Conservation (phyloP, 495 filamentous ascomycete species). For the Penicillium pulvis region DNA sequence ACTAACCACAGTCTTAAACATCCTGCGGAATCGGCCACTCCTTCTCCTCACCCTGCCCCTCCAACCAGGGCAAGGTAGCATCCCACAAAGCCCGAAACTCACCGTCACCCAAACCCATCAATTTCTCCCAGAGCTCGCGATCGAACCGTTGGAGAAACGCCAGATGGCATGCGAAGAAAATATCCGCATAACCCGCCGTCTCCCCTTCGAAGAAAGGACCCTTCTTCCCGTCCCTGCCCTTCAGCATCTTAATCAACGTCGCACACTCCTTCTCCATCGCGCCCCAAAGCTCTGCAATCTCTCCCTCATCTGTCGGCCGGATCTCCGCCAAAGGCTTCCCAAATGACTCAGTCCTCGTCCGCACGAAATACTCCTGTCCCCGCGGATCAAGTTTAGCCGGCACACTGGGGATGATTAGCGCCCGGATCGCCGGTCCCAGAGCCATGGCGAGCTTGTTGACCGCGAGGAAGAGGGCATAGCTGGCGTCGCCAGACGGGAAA, state of each 20-base stretch:
- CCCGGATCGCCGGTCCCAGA: constrained; percentile 1
- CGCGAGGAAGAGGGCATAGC: constrained; percentile 27
- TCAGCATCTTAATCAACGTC: constrained; percentile 24
- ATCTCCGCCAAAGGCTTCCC: constrained; percentile 38
- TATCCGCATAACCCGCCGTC: constrained; percentile 30
- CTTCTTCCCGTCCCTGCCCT: constrained; percentile 33
- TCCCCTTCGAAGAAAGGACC: constrained; percentile 36
- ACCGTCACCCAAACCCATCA: constrained; percentile 25
- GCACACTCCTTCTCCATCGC: constrained; percentile 16
- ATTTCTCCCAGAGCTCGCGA: constrained; percentile 20
- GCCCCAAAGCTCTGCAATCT: constrained; percentile 19
- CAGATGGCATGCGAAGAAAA: constrained; percentile 19
- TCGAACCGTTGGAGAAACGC: constrained; percentile 30
- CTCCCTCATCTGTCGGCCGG: constrained; percentile 21
- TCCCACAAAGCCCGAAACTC: constrained; percentile 28
- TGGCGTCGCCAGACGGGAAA: constrained; percentile 38
- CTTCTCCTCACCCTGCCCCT: constrained; percentile 36
- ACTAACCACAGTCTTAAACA: neutral
- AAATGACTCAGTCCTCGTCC: constrained; percentile 30
- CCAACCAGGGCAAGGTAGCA: constrained; percentile 34
- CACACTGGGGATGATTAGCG: constrained; percentile 26
- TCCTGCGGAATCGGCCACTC: constrained; percentile 30
- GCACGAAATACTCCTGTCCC: constrained; percentile 33
- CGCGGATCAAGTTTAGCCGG: constrained; percentile 30
- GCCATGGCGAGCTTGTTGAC: constrained; percentile 49